Evolutionary conservation across 345 rosid genomes (phyloP).

Genomic region (Gossypium mustelinum): DNA sequence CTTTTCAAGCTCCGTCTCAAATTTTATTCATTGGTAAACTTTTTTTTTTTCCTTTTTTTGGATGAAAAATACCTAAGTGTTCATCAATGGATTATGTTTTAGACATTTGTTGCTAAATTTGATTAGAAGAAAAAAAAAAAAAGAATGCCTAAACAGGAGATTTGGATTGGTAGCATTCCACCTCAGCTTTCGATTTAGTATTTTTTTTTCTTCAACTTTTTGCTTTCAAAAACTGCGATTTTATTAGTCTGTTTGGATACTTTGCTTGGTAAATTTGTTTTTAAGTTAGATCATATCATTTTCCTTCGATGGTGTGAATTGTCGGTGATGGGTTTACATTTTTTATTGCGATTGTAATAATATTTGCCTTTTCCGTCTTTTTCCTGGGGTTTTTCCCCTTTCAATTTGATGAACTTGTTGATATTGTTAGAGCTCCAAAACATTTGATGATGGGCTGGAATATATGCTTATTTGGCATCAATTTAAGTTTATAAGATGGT

Average conservation of each 20-base stretch:
- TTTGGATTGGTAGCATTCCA: slow-evolving; percentile 30
- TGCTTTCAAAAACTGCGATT: background rate
- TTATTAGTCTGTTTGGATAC: slow-evolving; percentile 2
- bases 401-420: background rate
- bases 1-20: slow-evolving; percentile 7
- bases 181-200: slow-evolving; percentile 19
- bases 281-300: slow-evolving; percentile 28
- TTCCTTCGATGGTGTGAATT: slow-evolving; percentile 14
- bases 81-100: background rate
- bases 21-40: slow-evolving; percentile 12
- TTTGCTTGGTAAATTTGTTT: slow-evolving; percentile 18
- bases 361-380: background rate
- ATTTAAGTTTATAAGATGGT: background rate
- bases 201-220: background rate
- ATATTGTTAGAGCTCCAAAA: background rate
- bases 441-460: background rate
- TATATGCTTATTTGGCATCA: background rate
- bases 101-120: background rate
- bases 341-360: background rate
- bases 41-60: background rate
- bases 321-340: background rate
- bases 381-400: background rate
- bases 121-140: background rate
- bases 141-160: slow-evolving; percentile 29
- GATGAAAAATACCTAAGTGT: background rate